Base-by-base conservation (phyloP, 78 protist genomes). In the Polysphondylium violaceum region DNA sequence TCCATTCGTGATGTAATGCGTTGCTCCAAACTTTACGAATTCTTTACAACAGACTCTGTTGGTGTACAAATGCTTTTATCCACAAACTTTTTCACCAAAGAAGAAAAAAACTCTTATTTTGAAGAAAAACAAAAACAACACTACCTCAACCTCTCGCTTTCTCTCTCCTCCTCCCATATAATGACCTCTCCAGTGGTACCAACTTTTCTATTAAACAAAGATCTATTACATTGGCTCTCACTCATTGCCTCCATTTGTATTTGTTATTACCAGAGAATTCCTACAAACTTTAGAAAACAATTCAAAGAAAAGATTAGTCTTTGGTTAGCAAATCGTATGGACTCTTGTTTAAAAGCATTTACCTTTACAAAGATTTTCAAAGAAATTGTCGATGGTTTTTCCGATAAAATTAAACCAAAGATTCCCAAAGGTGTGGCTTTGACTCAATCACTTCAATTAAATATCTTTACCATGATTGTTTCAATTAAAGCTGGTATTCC, bases 1-100 rank as follows among this genome's bases (percentile, higher is more conserved):
- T 41, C 79, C 14, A 86, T 86, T 33, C 88, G 91, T 31, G 91
- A 86, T 25, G 33, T 86, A 25, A 31, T 86, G 88, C 23, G 91
- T 27, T 40, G 38, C 23, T 40, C 50, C 0, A 63, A 71, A 44
- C 36, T 86, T 19, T 86, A 86, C 16, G 51, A 38, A 33, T 86
- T 61, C 36, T 86, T 86, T 55, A 51, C 74, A 51, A 56, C 68
- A 6, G 23, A 78, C 23, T 68, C 88, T 4, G 50, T 55, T 78
- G 69, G 63, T 78, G 50, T 60, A 25, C 74, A 74, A 60, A 74
- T 74, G 16, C 40, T 78, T 25, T n/a, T 51, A n/a, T 43, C 51
- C 21, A 65, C 51, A 72, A 3, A 31, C 35, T 75, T 63, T 35
- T 60, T 64, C 16, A 36, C 88, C 1, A 27, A 72, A 29, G 88